phyloP scores from a whole-genome alignment of 2,329 filamentous ascomycete genomes.

The Metarhizium humberi region DNA sequence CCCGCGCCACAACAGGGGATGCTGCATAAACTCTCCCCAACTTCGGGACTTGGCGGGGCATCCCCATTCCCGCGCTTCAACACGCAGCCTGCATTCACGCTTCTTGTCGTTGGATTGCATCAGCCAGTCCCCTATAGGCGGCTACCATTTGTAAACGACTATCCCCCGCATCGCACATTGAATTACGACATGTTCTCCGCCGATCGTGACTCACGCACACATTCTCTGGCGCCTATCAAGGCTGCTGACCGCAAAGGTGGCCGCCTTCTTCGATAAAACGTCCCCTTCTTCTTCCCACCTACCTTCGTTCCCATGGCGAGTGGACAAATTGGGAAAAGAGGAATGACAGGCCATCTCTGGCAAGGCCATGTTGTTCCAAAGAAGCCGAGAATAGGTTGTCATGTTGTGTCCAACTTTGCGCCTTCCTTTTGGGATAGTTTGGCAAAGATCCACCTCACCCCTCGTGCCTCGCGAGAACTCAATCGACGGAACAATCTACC shows the following conservation, averaged over 20 bases:
- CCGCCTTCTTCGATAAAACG: background rate
- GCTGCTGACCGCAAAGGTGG: background rate
- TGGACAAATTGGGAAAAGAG: background rate
- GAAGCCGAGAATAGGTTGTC: background rate
- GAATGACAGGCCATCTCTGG: background rate
- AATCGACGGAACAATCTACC: background rate
- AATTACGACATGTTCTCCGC: background rate
- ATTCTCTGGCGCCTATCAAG: background rate
- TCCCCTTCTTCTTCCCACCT: background rate
- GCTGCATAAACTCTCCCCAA: too few species aligned
- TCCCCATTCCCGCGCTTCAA: background rate
- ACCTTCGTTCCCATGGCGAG: background rate
- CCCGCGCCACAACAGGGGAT: too few species aligned
- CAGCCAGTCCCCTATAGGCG: too few species aligned
- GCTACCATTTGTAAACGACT: background rate
- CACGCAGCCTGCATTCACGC: too few species aligned
- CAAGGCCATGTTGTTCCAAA: background rate
- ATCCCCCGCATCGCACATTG: background rate
- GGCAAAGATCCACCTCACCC: conserved; percentile 16
- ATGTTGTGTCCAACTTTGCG: conserved; percentile 8
- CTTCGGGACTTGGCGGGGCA: too few species aligned
- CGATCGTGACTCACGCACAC: background rate
- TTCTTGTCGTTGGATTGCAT: too few species aligned
- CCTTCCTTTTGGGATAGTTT: conserved; percentile 19
- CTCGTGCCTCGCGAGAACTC: conserved; percentile 17